Percentiles rank a stretch among this genome's conserved stretches.
Conservation (phyloP, 2,329 filamentous ascomycete genomes). For the Penicillium sp. region DNA sequence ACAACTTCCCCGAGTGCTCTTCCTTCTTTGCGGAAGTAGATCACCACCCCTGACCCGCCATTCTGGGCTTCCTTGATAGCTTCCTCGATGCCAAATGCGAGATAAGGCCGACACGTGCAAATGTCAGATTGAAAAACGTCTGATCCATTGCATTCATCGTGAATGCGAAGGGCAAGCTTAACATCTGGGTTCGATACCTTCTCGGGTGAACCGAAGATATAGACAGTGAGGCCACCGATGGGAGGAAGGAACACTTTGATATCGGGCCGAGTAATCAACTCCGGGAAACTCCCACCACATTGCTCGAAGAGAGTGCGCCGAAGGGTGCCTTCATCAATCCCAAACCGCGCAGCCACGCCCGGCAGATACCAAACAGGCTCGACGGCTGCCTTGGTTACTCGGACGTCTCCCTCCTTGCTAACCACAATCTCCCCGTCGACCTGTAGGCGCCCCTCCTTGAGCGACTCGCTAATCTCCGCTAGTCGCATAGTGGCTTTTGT, state of each 20-base stretch:
- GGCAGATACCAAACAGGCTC: constrained; percentile 90
- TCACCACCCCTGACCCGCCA: constrained; percentile 89
- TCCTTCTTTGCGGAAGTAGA: constrained; percentile 98
- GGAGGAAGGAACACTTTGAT: constrained; percentile 95
- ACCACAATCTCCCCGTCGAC: constrained; percentile 87
- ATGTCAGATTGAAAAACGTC: constrained; percentile 98
- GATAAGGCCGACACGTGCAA: constrained; percentile 86
- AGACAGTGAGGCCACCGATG: constrained; percentile 92
- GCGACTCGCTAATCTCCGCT: constrained; percentile 89
- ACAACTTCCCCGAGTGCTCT: constrained; percentile 92
- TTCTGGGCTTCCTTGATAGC: constrained; percentile 96
- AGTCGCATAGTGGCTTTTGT: constrained; percentile 94
- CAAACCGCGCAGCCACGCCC: constrained; percentile 86
- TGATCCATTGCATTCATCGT: constrained; percentile 88
- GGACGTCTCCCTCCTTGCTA: constrained; percentile 77
- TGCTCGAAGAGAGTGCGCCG: constrained; percentile 89
- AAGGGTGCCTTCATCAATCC: constrained; percentile 82
- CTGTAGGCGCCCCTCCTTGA: constrained; percentile 70
- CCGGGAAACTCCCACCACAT: constrained; percentile 92
- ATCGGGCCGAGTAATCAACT: constrained; percentile 89
- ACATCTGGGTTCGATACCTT: constrained; percentile 87
- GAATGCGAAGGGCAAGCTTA: constrained; percentile 78
- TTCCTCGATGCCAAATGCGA: constrained; percentile 96
- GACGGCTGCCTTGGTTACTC: constrained; percentile 94
- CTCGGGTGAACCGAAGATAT: constrained; percentile 92